A percentile compares a stretch with the other conserved stretches of the same genome.
phyloP scores from a whole-genome alignment of 352 stramenopile species.

The Blastocystis sp. region DNA sequence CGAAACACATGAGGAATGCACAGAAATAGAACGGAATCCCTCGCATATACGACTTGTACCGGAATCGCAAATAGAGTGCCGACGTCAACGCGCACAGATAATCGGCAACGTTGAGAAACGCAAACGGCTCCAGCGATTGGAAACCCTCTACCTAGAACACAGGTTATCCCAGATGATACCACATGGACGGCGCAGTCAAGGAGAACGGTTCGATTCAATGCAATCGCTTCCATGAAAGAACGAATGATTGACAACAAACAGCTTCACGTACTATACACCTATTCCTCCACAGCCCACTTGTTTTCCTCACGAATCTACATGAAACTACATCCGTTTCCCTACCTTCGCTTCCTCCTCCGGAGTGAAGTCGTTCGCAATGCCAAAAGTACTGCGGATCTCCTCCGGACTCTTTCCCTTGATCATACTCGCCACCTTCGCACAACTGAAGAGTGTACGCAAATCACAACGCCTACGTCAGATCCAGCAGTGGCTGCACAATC shows the following conservation, averaged over 20 bases:
- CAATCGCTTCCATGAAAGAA: not conserved
- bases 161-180: not conserved
- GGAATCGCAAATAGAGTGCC: not conserved
- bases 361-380: constrained; percentile 99
- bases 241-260: not conserved
- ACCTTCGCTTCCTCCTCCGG: constrained; percentile 97
- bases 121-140: not conserved
- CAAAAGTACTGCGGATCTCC: constrained; percentile 97
- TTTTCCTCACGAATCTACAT: constrained; percentile 83
- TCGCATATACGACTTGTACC: not conserved
- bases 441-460: constrained; percentile 63
- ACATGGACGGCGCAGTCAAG: not conserved
- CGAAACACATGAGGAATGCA: constrained; percentile 24
- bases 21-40: not conserved
- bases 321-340: not conserved
- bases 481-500: constrained; percentile 79
- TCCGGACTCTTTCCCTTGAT: constrained; percentile 92
- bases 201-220: not conserved
- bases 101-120: constrained; percentile 3
- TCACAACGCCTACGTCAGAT: constrained; percentile 62
- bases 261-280: not conserved
- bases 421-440: constrained; percentile 75
- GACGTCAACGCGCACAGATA: not conserved
- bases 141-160: not conserved
- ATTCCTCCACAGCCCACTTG: constrained; percentile 93